Base-by-base conservation (phyloP, 2,329 filamentous ascomycete genomes). In the Diaporthe australafricana region DNA sequence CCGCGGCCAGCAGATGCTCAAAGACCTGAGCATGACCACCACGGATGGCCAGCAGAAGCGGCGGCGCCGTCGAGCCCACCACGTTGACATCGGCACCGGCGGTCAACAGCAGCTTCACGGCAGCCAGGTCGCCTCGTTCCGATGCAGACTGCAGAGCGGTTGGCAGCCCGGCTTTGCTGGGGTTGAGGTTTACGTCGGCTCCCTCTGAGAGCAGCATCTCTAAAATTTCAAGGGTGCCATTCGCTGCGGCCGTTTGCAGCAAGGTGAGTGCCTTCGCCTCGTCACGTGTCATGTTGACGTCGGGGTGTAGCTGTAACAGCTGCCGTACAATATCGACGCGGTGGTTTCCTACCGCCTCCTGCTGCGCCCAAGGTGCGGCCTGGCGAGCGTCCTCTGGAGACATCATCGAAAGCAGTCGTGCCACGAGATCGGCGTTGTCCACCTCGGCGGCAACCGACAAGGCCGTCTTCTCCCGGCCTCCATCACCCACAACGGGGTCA, bases 21-120 rank as follows among this genome's bases (percentile, higher is more conserved):
- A 32, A 53, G 17, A 32, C 50, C 17, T 53, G 27, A 30, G 32
- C 27, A 32, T 53, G 50, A 12, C 27, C 27, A n/a, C 50, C 50
- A 30, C 27, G 50, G 17, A 53, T 32, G 27, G 50, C 50, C 17
- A 53, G 50, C 27, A 53, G 27, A 30, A 53, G 50, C 17, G 50
- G 50, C 3, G 50, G 27, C 8, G 50, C 50, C 27, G 17, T 53
- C 6, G 50, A n/a, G 16, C 56, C 56, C 35, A 22, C 32, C 27
- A 17, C 50, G 50, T 53, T n/a, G 27, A 53, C 50, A 25, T 53
- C 50, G 17, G 50, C 48, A 53, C 50, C 50, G 50, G 50, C 50
- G 50, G 16, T 17, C 9, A 53, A 53, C 6, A 53, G 50, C 16
- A 53, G 50, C 27, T n/a, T 32, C 27, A 53, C 50, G 27, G 50